Base-by-base conservation (phyloP, 2,329 filamentous ascomycete species). In the Fusarium tuaranense region DNA sequence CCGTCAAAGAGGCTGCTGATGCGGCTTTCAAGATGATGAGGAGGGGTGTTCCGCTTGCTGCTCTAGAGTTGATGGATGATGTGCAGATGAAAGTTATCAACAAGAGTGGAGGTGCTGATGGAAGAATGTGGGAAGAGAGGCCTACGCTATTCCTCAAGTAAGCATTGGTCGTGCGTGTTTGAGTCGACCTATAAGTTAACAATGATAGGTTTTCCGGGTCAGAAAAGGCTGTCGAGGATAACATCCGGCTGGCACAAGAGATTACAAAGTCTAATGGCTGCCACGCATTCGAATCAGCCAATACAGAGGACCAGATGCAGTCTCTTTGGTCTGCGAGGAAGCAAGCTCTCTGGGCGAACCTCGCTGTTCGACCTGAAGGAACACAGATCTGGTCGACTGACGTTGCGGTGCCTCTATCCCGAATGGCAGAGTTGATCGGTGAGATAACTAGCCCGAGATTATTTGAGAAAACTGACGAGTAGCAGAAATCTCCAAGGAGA, bases 301-400 rank as follows among this genome's bases (percentile, higher is more conserved):
- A 85, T 63, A 89, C 87, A 46, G 85, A 89, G 39, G 87, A 91
- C 20, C 92, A 95, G 76, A 91, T 91, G 80, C 84, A 87, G 7
- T 91, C 94, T 74, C 85, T 95, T 6, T 95, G 93, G 93, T 91
- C 91, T 48, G 93, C 93, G 6, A 86, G 93, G 44, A 95, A 95
- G 78, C 89, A 93, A 78, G 92, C 92, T 0, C 84, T 95, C 1
- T 95, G 93, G 91, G 92, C 90, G 66, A 89, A 93, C 53, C 90
- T 94, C 82, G 91, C 92, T 0, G 89, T 92, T 82, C 88, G 87
- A 68, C 86, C 89, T 59, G 84, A 89, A 27, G 87, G 88, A 0
- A 86, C 87, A 3, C 89, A 92, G 75, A 89, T 95, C 30, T 95
- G 93, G 93, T 94, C 93, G 0, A 96, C 93, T 0, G 94, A 96